Evolutionary conservation across 768 basidiomycete genomes (phyloP), one percentile per base, ranked within the genome.

Genomic region (Psilocybe cubensis): DNA sequence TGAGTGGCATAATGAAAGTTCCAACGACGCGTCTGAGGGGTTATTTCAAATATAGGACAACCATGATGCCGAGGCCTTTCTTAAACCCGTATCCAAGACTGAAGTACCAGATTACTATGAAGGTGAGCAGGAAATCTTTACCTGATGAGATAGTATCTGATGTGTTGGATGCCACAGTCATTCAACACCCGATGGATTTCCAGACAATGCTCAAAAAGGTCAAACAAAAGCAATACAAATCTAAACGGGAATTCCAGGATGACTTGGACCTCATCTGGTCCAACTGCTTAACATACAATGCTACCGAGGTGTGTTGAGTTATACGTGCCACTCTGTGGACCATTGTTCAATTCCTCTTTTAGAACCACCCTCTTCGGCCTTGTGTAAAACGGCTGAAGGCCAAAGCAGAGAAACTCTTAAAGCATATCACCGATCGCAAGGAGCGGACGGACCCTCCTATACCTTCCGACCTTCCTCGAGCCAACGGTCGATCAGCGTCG

Each of bases 231-330:
- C 82, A 85, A 46, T 98, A 97, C 83, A 95, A 96, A 74, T 92
- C 88, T 27, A 98, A 98, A 75, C 81, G 86, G 61, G 92, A 96
- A 66, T 98, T 99, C 74, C 89, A 89, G 61, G 89, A 92, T 57
- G 97, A 99, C 74, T 78, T 99, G 41, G 92, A 96, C 63, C 84
- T 98, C 59, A 98, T 99, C 63, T 99, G 97, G 97, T 86, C 86
- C 44, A 99, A 98, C 63, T 98, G 96, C 72, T 83, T 89, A 61
- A 86, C 83, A 4, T 98, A 98, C 72, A 99, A 99, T 71, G 88
- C 92, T 17, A 83, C 87, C 10, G 91, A 94, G 78, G 96, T 94
- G 63, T 58, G 89, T 81, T n/a, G 14, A 41, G 12, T 33, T n/a
- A n/a, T n/a, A n/a, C 29, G 42, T 33, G 47, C 31, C 11, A 60